Evolutionary conservation across 2,329 filamentous ascomycete species (phyloP), one percentile per base, ranked within the genome.

Genomic region (Seiridium cupressi): DNA sequence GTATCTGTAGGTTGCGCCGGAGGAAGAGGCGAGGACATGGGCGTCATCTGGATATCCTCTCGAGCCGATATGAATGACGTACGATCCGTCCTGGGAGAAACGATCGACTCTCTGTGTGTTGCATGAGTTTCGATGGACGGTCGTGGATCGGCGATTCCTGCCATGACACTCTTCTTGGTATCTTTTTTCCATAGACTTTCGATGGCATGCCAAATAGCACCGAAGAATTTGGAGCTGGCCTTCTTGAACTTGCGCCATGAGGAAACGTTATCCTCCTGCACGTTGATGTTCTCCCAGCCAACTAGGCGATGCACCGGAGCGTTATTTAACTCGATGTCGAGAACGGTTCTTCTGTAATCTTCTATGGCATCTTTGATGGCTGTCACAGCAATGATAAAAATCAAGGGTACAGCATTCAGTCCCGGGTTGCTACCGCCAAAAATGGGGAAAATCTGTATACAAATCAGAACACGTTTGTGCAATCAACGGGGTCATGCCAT

Each of bases 301-400:
- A 92, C 81, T 26, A 99, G 81, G 61, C 94, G 88, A 75, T 99
- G 94, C 8, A 98, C 92, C 0, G 93, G 91, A 2, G 95, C 95
- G 72, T 99, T 98, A 77, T 99, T 99, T 63, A 99, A 83, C 69
- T 97, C 91, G 65, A 89, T 96, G 73, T 99, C 95, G 48, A 97
- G 87, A 47, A 93, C 81, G 0, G 94, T 98, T 76, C 95, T 85
- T 68, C 95, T 86, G 81, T 92, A 98, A 77, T 99, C 95, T 76
- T 99, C 95, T 64, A 98, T 89, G 18, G 89, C 95, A 73, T 99
- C 95, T 76, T 98, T 99, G 74, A 97, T 85, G 35, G 92, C 89
- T 2, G 95, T 99, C 58, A 97, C 85, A 62, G 85, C 78, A 58
- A 99, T 82, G 75, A 99, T 98, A 70, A 97, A 89, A 66, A 99